Evolutionary conservation across 129 eudicot species (phyloP).

Genomic region (Chrysanthemum lavandulifolium): DNA sequence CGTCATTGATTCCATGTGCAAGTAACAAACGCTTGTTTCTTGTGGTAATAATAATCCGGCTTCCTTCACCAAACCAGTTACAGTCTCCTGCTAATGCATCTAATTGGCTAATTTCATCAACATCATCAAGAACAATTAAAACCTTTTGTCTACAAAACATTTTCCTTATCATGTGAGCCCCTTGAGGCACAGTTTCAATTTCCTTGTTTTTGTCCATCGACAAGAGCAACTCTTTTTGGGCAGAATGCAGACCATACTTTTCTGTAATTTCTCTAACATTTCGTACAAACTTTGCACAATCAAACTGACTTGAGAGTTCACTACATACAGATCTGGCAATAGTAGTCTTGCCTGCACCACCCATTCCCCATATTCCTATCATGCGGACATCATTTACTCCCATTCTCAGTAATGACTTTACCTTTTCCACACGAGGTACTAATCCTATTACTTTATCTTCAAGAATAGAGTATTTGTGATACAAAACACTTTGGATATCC

Average conservation of each 20-base stretch:
- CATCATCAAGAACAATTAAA: conserved; percentile 31
- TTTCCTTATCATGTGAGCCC: conserved; percentile 1
- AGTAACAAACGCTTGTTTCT: conserved; percentile 16
- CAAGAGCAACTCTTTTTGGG: conserved; percentile 19
- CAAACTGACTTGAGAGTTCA: conserved; percentile 12
- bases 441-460: conserved; percentile 26
- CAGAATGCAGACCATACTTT: conserved; percentile 8
- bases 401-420: conserved; percentile 19
- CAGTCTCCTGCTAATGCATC: conserved; percentile 29
- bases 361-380: conserved; percentile 33
- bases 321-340: conserved; percentile 22
- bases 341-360: conserved; percentile 34
- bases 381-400: conserved; percentile 20
- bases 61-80: conserved; percentile 29
- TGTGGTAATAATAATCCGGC: conserved; percentile 30
- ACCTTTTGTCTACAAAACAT: conserved; percentile 28
- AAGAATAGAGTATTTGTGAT: background rate
- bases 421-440: conserved; percentile 23
- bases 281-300: conserved; percentile 11
- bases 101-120: conserved; percentile 25
- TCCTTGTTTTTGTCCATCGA: conserved; percentile 5
- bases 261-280: conserved; percentile 20
- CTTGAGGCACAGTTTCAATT: background rate
- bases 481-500: conserved; percentile 1
- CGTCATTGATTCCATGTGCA: conserved; percentile 1